These are phyloP conservation scores for Megacollybia marginata DNA, from an alignment of 768 basidiomycete genomes.

Conservation along the genomic window DNA sequence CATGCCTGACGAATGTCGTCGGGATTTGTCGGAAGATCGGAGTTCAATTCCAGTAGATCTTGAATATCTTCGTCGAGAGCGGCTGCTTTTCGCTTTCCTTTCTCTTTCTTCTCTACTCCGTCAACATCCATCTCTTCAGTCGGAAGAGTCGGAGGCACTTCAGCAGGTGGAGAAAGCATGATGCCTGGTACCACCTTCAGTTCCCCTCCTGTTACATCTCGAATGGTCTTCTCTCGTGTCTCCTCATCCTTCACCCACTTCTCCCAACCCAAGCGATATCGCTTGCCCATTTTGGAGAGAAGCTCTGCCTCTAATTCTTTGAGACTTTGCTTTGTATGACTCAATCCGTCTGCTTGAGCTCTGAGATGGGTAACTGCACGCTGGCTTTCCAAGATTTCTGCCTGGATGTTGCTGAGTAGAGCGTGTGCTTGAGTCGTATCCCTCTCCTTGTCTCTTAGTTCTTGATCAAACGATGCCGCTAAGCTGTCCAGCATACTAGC, in stretches of 20 bases:
- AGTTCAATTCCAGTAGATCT: constrained; percentile 55
- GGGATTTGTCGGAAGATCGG: constrained; percentile 49
- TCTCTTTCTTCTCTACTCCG: constrained; percentile 18
- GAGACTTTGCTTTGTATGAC: constrained; percentile 51
- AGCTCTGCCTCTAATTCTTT: constrained; percentile 60
- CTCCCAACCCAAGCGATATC: constrained; percentile 86
- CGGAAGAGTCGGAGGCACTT: constrained; percentile 12
- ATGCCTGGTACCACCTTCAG: constrained; percentile 39
- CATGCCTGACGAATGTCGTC: constrained; percentile 48
- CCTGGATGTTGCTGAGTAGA: constrained; percentile 77
- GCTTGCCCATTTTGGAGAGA: constrained; percentile 66
- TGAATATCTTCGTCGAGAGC: constrained; percentile 42
- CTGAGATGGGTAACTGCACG: constrained; percentile 66
- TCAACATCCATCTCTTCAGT: constrained; percentile 9
- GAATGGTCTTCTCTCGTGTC: constrained; percentile 60
- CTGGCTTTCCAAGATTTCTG: constrained; percentile 84
- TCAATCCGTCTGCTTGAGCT: constrained; percentile 57
- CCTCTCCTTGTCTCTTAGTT: constrained; percentile 85
- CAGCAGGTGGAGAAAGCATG: constrained; percentile 39
- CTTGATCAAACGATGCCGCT: constrained; percentile 85
- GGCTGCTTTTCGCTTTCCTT: constrained; percentile 48
- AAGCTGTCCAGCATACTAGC: constrained; percentile 81
- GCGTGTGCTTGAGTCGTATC: constrained; percentile 88
- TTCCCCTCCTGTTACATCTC: constrained; percentile 54
- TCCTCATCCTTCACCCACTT: constrained; percentile 89